phyloP scores from a whole-genome alignment of 73 alveolate species.

The Paramecium caudatum region DNA sequence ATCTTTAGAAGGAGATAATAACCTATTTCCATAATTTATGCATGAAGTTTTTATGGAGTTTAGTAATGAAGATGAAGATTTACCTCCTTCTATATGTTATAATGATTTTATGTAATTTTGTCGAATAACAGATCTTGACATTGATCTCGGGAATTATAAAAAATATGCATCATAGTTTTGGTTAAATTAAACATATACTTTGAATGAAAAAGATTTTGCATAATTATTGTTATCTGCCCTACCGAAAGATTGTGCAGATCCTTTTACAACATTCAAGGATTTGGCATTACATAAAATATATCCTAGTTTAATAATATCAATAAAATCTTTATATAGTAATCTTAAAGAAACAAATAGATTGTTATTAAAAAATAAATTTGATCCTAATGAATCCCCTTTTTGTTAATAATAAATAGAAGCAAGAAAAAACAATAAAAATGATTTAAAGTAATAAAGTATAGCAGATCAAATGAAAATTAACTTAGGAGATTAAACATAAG shows the following conservation, averaged over 20 bases:
- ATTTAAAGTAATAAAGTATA: neutral
- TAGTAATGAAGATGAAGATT: constrained; percentile 39
- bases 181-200: constrained; percentile 11
- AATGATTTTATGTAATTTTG: constrained; percentile 35
- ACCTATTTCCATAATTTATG: constrained; percentile 3
- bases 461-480: too few species aligned
- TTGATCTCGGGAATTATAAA: neutral
- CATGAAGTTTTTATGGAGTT: constrained; percentile 69
- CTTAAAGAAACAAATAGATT: constrained; percentile 25
- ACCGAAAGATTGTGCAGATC: neutral
- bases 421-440: neutral
- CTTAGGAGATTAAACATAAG: too few species aligned
- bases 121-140: constrained; percentile 16
- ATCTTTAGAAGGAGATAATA: neutral
- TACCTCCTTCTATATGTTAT: constrained; percentile 52
- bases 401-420: neutral
- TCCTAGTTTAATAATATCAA: neutral
- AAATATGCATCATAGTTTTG: neutral
- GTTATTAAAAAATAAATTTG: neutral
- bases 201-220: constrained; percentile 37
- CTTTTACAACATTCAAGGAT: neutral
- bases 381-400: neutral
- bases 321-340: neutral
- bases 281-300: neutral
- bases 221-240: neutral